phyloP scores from a whole-genome alignment of 2,329 filamentous ascomycete genomes.

The Colletotrichum liriopes region DNA sequence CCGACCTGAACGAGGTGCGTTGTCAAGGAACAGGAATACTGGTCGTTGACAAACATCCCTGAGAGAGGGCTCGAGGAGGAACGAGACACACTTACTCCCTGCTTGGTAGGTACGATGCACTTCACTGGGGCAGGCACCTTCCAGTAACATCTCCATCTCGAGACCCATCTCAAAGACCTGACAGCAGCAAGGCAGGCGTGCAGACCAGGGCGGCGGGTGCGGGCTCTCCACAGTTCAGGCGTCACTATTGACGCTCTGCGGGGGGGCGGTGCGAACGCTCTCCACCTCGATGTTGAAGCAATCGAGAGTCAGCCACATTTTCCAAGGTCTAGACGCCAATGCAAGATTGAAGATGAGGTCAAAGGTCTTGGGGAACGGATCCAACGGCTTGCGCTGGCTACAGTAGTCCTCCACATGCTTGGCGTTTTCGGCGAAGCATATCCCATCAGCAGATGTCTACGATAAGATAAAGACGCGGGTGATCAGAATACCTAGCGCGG shows the following conservation, averaged over 20 bases:
- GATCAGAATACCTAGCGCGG: constrained; percentile 10
- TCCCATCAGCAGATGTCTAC: constrained; percentile 11
- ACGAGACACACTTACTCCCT: background rate
- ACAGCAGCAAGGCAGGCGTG: background rate
- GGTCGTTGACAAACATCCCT: background rate
- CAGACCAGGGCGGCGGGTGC: background rate
- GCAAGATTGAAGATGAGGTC: background rate
- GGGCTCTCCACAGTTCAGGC: background rate
- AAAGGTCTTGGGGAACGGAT: constrained; percentile 8
- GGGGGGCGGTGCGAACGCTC: background rate
- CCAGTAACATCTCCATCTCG: background rate
- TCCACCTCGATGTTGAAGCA: background rate
- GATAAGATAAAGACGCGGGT: constrained; percentile 1
- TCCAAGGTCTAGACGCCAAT: background rate
- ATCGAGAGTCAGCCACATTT: background rate
- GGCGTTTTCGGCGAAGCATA: background rate
- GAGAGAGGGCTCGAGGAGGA: background rate
- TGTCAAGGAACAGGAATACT: background rate
- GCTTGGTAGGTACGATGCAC: background rate
- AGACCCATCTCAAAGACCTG: background rate
- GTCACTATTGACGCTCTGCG: background rate
- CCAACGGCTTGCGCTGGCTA: background rate
- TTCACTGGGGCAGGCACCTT: background rate
- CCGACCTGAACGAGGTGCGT: background rate
- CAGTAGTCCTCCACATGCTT: constrained; percentile 1